These are phyloP conservation scores for Fusarium sp. DNA, from an alignment of 2,329 filamentous ascomycete genomes.

Conservation along the genomic window DNA sequence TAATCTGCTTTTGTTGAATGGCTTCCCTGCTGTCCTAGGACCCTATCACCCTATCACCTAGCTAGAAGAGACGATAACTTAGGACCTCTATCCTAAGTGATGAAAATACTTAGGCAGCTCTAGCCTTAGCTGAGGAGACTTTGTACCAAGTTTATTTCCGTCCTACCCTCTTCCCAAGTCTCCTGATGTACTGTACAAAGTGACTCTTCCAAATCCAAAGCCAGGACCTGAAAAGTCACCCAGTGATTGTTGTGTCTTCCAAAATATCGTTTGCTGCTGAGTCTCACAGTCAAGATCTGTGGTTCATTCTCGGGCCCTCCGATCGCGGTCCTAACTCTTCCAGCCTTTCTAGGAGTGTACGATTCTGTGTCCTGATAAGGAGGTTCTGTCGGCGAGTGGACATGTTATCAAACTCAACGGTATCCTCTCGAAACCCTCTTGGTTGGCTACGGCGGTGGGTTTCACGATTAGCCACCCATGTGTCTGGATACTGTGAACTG, in stretches of 20 bases:
- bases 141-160: neutral
- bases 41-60: too few relatives aligned
- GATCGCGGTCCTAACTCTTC: neutral
- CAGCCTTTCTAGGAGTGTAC: accelerated
- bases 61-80: neutral
- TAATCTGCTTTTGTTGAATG: neutral
- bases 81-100: neutral
- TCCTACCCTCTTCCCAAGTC: neutral
- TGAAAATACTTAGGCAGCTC: neutral
- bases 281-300: neutral
- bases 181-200: neutral
- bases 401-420: conserved; percentile 7
- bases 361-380: neutral
- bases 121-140: neutral
- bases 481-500: neutral
- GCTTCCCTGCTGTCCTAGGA: neutral
- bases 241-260: neutral
- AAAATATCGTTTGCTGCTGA: neutral
- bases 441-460: neutral
- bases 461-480: neutral
- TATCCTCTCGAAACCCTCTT: conserved; percentile 8
- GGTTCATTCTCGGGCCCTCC: neutral
- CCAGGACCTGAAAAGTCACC: neutral
- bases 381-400: neutral
- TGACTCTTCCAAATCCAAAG: neutral